phyloP scores from a whole-genome alignment of 257 asterid species.

The Scutellaria galericulata region DNA sequence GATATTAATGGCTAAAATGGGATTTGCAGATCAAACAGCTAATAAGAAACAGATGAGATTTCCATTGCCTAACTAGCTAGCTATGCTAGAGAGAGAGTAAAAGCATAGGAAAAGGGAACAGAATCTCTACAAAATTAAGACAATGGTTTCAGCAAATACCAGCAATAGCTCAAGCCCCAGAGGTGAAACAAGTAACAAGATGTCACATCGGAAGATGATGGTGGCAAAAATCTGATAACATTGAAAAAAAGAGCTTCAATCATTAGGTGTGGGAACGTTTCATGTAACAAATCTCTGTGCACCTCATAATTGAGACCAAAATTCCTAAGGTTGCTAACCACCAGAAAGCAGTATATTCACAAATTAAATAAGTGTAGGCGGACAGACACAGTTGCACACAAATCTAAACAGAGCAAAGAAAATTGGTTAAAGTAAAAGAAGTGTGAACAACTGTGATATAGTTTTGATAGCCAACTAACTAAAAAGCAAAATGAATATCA shows the following conservation, averaged over 20 bases:
- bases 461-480: neutral
- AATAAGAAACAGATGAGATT: neutral
- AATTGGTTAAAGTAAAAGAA: neutral
- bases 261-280: slow-evolving; percentile 18
- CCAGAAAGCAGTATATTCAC: too few species aligned
- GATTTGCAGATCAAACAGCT: slow-evolving; percentile 2
- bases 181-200: slow-evolving; percentile 78
- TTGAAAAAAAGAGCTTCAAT: slow-evolving; percentile 38
- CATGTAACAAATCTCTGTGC: neutral
- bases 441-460: neutral
- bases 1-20: neutral
- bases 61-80: neutral
- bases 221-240: slow-evolving; percentile 79
- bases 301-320: neutral
- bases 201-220: slow-evolving; percentile 86
- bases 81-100: neutral
- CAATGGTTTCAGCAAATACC: slow-evolving; percentile 55
- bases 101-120: slow-evolving; percentile 17
- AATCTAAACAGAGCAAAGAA: slow-evolving; percentile 15
- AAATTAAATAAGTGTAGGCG: neutral
- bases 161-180: slow-evolving; percentile 81
- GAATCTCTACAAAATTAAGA: slow-evolving; percentile 19
- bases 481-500: slow-evolving; percentile 15
- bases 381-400: slow-evolving; percentile 14
- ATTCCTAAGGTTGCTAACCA: too few species aligned